Evolutionary conservation across 768 basidiomycete species (phyloP), one percentile per base, ranked within the genome.

Genomic region (Obba rivulosa): DNA sequence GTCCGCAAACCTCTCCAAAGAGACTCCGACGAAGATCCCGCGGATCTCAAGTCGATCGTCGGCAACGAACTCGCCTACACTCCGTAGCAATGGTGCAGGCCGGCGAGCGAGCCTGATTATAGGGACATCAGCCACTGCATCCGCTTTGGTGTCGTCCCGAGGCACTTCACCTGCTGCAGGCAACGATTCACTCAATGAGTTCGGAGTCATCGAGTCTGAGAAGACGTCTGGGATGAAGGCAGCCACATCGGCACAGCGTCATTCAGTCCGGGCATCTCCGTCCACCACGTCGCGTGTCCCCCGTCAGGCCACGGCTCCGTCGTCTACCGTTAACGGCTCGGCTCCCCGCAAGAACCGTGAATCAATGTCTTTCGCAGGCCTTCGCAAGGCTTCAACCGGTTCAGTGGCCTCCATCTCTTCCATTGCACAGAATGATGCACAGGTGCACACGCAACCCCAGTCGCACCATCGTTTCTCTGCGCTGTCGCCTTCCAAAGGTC

Each of bases 11-110:
- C 66, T 83, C 48, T 63, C 78, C 4, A 92, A 92, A 66, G 90
- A 91, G 61, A 92, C 92, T 0, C 91, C 91, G 3, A 94, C 91
- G 17, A 93, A 92, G 71, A 94, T 93, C 58, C 91, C 91, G 41
- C 87, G 91, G 21, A 92, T 94, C 35, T 86, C 89, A n/a, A 88
- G 88, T 60, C 79, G 85, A 28, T 82, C 85, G 2, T 87, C 90
- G 4, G 80, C 85, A 9, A 77, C 76, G 45, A 76, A 79, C 41
- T 89, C 89, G 7, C 90, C 90, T 13, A 77, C 85, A 37, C 64
- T 80, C 46, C 83, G 82, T 56, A 58, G 61, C 8, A 62, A 62
- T 34, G 64, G 78, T 44, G 70, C 76, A 8, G 75, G 72, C 51
- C 80, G 86, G 34, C 76, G 91, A 36, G 68, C 80, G n/a, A 90